phyloP scores from a whole-genome alignment of 805 yeast species.

The Priceomyces medius region DNA sequence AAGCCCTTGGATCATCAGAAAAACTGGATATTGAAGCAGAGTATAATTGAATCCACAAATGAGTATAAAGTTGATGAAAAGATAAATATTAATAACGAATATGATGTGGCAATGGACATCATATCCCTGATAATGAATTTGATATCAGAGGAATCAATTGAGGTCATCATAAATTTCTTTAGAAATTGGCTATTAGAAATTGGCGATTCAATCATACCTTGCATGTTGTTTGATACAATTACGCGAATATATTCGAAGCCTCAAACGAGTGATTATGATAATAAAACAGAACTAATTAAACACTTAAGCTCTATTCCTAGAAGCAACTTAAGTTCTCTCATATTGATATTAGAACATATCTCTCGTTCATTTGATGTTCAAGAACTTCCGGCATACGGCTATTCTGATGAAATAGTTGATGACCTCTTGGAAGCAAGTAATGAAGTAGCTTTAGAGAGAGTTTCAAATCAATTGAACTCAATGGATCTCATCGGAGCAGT shows the following conservation, averaged over 20 bases:
- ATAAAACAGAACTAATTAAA: conserved; percentile 21
- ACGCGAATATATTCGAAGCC: conserved; percentile 14
- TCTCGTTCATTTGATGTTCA: conserved; percentile 21
- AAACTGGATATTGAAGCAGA: conserved; percentile 37
- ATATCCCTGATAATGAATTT: conserved; percentile 15
- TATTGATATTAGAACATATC: conserved; percentile 37
- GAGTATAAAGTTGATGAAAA: conserved; percentile 11
- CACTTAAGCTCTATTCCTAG: conserved; percentile 35
- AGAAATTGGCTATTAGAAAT: conserved; percentile 43
- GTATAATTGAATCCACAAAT: conserved; percentile 22
- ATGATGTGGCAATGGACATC: conserved; percentile 21
- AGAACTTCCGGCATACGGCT: conserved; percentile 24
- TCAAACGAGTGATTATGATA: conserved; percentile 10
- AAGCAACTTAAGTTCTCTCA: conserved; percentile 37
- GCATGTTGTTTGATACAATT: conserved; percentile 36
- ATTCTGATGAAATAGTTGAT: conserved; percentile 23
- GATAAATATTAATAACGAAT: conserved; percentile 17
- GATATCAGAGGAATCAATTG: conserved; percentile 8
- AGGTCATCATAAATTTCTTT: conserved; percentile 27
- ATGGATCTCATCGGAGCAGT: conserved; percentile 37
- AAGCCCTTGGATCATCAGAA: conserved; percentile 29
- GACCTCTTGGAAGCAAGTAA: conserved; percentile 10
- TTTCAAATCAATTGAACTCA: conserved; percentile 23
- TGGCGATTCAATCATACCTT: conserved; percentile 42
- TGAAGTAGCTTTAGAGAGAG: conserved; percentile 6